Base-by-base conservation (phyloP, 805 yeast species). In the Nematodospora valgi region DNA sequence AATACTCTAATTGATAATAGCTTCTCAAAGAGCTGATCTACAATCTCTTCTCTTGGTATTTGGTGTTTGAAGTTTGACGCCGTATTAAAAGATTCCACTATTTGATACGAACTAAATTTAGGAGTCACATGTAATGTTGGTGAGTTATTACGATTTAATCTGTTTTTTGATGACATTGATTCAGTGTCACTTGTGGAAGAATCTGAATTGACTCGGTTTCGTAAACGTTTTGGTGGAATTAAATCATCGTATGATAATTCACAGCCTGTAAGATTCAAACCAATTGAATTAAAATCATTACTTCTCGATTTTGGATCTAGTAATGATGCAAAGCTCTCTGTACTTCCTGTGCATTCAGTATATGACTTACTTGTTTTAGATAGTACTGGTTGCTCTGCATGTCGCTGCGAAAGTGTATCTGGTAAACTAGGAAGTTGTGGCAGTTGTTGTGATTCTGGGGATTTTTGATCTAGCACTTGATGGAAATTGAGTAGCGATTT, bases 11-110 rank as follows among this genome's bases (percentile, higher is more conserved):
- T 52, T 4, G 67, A 51, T 4, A 68, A 48, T n/a, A 68, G 43
- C 30, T 54, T 50, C 34, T 66, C 70, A 40, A 68, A 68, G n/a
- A 67, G 46, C 4, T 40, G 45, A 34, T 67, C 69, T 7, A 68
- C 72, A 9, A 65, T 50, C 16, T 51, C 53, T 4, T 63, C 37
- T 4, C 46, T 46, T 2, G 73, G 73, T 42, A 63, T 55, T 37
- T 56, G 61, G 32, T 57, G 47, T 31, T 59, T 51, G 29, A 56
- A 45, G n/a, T 56, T 48, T 2, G 59, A 49, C 4, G 60, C 63
- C 6, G 56, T 44, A n/a, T 54, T 52, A 43, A 61, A 66, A 2
- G 69, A 56, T 26, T 54, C 66, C 6, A 61, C 43, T 3, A 59
- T 43, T n/a, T 53, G 52, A 27, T 30, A 30, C 6, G 34, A 18